Percentiles rank a stretch among this genome's conserved stretches.
Conservation (phyloP, 192 early-diverging fungal genomes). For the Dispira simplex region DNA sequence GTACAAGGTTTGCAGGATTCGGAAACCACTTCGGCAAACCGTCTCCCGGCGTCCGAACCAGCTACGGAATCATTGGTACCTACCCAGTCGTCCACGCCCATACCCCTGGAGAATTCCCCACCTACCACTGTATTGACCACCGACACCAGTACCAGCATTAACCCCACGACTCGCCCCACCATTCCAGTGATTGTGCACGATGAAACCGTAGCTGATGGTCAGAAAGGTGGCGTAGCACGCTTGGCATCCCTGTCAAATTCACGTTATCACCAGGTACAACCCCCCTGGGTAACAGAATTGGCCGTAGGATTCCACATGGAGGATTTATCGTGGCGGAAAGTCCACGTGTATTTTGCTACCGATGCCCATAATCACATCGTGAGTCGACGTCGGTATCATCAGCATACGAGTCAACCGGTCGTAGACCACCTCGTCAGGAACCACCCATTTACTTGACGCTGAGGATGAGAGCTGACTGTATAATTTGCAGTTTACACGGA, state of each 20-base stretch:
- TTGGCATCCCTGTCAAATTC: background rate
- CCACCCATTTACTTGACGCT: background rate
- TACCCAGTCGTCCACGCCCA: no score
- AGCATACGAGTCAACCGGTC: background rate
- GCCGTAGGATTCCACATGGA: constrained; percentile 21
- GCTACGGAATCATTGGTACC: background rate
- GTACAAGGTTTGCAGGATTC: background rate
- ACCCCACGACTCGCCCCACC: background rate
- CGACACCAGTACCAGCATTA: background rate
- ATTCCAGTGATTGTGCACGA: background rate
- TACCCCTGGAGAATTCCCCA: background rate
- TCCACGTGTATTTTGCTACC: constrained; percentile 22
- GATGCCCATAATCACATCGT: constrained; percentile 29
- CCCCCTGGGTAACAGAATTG: constrained; percentile 12
- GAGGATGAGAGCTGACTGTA: no score
- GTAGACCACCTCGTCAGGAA: background rate
- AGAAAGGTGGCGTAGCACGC: no score
- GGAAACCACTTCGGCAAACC: background rate
- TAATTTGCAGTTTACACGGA: no score
- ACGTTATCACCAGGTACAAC: background rate
- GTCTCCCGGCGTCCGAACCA: background rate
- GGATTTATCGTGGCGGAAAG: constrained; percentile 29
- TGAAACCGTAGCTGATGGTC: background rate
- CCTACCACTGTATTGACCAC: background rate
- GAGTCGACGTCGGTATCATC: constrained; percentile 12